Base-by-base conservation (phyloP, 345 rosid genomes). In the Gossypium ekmanianum region DNA sequence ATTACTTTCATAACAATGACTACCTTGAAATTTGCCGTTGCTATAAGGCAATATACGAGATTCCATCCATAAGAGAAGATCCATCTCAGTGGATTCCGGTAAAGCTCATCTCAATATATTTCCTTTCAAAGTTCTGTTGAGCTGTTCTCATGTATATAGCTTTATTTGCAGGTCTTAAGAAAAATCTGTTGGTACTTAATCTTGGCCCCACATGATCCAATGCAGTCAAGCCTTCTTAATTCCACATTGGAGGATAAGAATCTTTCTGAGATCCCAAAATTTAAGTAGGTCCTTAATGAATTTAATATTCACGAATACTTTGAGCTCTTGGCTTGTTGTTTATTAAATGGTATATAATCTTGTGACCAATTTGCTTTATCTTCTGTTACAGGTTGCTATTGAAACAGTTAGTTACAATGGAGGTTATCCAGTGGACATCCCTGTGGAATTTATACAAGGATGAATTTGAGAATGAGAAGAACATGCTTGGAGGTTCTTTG, bases 351-450 rank as follows among this genome's bases (percentile, higher is more conserved):
- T 58, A 20, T 50, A 24, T 39, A 75, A 58, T 50, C 47, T 74
- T 67, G 39, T 52, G 9, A 16, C 8, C 47, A 2, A 45, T 78
- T 61, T 20, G 12, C 68, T 74, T 56, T 75, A 65, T 74, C 7
- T 47, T 79, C n/a, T 47, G 54, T 64, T 45, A 14, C 76, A 68
- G 72, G 18, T 68, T 68, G 56, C 57, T 68, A 1, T 48, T 68
- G 72, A 68, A 68, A 47, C 72, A 68, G 41, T 82, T 96, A 79
- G 97, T 96, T 68, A 93, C 98, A 51, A 90, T 96, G 98, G 99
- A 96, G 87, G 98, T 96, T 77, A 87, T 96, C 76, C 97, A 87
- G 61, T 93, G 99, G 99, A 96, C 97, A 56, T 81, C 94, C 65
- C 95, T 96, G 66, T 96, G 98, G 99, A 87, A 84, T 86, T 77